Evolutionary conservation across 148 eudicot genomes (phyloP).

Genomic region (Chenopodium berlandieri): DNA sequence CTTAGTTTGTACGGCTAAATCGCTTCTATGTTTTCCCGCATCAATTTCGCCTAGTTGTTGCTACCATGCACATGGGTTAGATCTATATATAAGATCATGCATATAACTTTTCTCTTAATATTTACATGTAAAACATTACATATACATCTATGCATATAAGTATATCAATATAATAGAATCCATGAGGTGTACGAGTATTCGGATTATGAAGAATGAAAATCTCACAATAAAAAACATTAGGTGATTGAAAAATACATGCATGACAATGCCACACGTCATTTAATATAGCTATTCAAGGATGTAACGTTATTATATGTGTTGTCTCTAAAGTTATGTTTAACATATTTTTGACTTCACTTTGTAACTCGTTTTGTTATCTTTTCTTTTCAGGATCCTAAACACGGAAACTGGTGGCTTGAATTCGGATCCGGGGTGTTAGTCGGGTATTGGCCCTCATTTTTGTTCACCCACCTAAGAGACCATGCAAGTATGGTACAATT

Average conservation of each 20-base stretch:
- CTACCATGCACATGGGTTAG: slow-evolving; percentile 26
- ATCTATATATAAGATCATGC: neutral
- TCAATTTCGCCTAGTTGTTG: slow-evolving; percentile 24
- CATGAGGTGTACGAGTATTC: too few species aligned
- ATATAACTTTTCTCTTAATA: too few species aligned
- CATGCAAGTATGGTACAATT: slow-evolving; percentile 89
- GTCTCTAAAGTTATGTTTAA: too few species aligned
- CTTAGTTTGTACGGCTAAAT: slow-evolving; percentile 24
- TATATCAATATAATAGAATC: too few species aligned
- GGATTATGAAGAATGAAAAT: too few species aligned
- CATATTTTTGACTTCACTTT: neutral
- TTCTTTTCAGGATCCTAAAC: slow-evolving; percentile 72
- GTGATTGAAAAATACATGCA: too few species aligned
- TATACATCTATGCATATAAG: too few species aligned
- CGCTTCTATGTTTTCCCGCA: slow-evolving; percentile 9
- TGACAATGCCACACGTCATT: too few species aligned
- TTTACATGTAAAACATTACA: neutral
- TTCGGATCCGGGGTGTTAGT: slow-evolving; percentile 77
- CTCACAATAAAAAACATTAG: too few species aligned
- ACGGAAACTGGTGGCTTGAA: slow-evolving; percentile 95
- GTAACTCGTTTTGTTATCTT: neutral
- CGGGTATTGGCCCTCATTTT: slow-evolving; percentile 82
- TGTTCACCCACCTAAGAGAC: slow-evolving; percentile 61
- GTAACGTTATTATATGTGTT: too few species aligned
- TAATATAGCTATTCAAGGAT: too few species aligned